Evolutionary conservation across 441 rosid species (phyloP).

Genomic region (Hypseocharis bilobata): DNA sequence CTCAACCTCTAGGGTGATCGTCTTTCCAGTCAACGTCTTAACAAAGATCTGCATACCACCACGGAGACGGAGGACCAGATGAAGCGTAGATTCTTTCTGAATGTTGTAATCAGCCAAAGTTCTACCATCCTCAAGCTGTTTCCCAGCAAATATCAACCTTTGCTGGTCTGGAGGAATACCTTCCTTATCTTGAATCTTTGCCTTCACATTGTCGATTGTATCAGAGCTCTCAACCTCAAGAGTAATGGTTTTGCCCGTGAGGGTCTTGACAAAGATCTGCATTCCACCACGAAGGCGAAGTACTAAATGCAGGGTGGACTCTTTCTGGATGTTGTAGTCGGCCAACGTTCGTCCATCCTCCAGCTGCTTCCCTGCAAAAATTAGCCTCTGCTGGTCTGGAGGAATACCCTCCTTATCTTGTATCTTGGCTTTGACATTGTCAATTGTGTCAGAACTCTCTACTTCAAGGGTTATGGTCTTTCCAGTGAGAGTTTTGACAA

Average conservation of each 20-base stretch:
- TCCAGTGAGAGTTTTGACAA: slow-evolving; percentile 25
- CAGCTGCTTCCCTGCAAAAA: slow-evolving; percentile 40
- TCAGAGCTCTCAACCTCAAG: slow-evolving; percentile 34
- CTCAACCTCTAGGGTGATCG: slow-evolving; percentile 36
- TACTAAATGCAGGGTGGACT: slow-evolving; percentile 24
- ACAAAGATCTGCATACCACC: slow-evolving; percentile 26
- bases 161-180: slow-evolving; percentile 35
- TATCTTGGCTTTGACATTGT: slow-evolving; percentile 32
- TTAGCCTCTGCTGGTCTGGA: slow-evolving; percentile 38
- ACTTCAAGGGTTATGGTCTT: slow-evolving; percentile 38
- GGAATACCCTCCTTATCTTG: slow-evolving; percentile 42
- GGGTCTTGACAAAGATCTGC: slow-evolving; percentile 31
- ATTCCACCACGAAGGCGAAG: slow-evolving; percentile 11
- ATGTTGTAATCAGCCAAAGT: slow-evolving; percentile 32
- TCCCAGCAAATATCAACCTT: slow-evolving; percentile 32
- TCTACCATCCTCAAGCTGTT: slow-evolving; percentile 33
- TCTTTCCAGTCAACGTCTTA: slow-evolving; percentile 28
- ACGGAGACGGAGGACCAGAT: slow-evolving; percentile 20
- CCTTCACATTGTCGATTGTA: slow-evolving; percentile 31
- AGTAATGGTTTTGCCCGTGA: slow-evolving; percentile 33
- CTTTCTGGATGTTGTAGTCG: slow-evolving; percentile 39
- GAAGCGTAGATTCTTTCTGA: slow-evolving; percentile 33
- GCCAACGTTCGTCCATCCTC: slow-evolving; percentile 45
- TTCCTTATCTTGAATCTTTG: slow-evolving; percentile 36
- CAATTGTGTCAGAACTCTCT: slow-evolving; percentile 34